A percentile compares a stretch with the other conserved stretches of the same genome.
phyloP scores from a whole-genome alignment of 1,284 basidiomycete genomes.

The Cryptococcus wingfieldii region DNA sequence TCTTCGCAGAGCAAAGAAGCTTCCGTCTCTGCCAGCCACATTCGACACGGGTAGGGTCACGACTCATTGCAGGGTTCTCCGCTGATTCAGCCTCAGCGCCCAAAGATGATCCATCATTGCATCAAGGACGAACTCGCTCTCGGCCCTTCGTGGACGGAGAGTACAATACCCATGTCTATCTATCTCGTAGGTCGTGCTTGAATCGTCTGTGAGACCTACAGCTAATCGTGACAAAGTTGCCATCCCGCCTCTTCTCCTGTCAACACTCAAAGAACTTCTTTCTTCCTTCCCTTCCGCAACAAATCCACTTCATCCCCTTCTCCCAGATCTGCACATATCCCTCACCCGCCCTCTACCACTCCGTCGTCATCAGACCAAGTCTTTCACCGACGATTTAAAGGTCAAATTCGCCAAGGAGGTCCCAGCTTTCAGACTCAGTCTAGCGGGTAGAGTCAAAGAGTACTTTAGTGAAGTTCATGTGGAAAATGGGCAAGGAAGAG shows the following conservation, averaged over 20 bases:
- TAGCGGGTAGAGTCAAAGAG: conserved; percentile 21
- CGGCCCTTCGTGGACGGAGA: conserved; percentile 47
- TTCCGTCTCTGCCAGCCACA: conserved; percentile 13
- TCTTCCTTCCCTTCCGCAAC: conserved; percentile 7
- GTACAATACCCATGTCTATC: conserved; percentile 45
- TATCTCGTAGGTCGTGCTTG: conserved; percentile 21
- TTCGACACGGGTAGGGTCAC: conserved; percentile 8
- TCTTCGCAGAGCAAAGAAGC: conserved; percentile 4
- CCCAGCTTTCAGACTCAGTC: conserved; percentile 19
- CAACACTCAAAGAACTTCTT: conserved; percentile 16
- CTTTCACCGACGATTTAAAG: conserved; percentile 15
- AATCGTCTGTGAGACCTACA: background rate
- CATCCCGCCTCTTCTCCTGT: conserved; percentile 13
- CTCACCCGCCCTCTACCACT: conserved; percentile 46
- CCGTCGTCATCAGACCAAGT: conserved; percentile 31
- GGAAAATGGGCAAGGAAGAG: conserved; percentile 31
- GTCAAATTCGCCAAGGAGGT: background rate
- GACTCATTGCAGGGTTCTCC: background rate
- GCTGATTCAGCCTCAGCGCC: conserved; percentile 9
- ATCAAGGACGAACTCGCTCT: conserved; percentile 42
- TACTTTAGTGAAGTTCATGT: conserved; percentile 26
- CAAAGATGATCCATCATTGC: conserved; percentile 36
- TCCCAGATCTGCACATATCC: conserved; percentile 39
- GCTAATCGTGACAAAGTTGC: conserved; percentile 14
- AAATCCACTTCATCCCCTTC: conserved; percentile 20